Evolutionary conservation across 371 early-diverging fungal species (phyloP).

Genomic region (Mortierella sp.): DNA sequence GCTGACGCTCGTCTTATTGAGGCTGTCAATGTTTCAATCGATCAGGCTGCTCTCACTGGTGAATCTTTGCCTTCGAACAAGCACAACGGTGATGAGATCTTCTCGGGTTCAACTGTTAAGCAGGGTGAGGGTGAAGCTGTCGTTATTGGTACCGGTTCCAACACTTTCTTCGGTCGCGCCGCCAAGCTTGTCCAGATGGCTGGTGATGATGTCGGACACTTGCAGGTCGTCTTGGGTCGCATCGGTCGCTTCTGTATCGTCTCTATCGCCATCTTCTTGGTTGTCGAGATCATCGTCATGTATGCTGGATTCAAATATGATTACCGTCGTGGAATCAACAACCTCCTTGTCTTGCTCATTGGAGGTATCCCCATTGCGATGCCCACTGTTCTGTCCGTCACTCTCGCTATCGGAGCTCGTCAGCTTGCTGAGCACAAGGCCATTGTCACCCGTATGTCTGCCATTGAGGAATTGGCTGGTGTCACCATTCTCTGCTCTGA

Average conservation of each 20-base stretch:
- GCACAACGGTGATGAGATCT: slow-evolving; percentile 75
- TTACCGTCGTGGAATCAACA: slow-evolving; percentile 78
- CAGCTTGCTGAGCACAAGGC: slow-evolving; percentile 93
- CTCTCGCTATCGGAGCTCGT: slow-evolving; percentile 93
- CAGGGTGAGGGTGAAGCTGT: slow-evolving; percentile 93
- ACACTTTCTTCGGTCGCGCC: slow-evolving; percentile 93
- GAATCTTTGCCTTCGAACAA: slow-evolving; percentile 83
- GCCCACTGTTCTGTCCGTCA: slow-evolving; percentile 89
- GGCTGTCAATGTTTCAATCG: slow-evolving; percentile 66
- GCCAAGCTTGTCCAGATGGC: slow-evolving; percentile 83
- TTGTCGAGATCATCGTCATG: slow-evolving; percentile 85
- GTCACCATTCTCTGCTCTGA: slow-evolving; percentile 94
- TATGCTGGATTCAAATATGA: slow-evolving; percentile 78
- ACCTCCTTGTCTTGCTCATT: slow-evolving; percentile 79
- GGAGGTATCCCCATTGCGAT: slow-evolving; percentile 86
- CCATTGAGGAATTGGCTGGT: slow-evolving; percentile 95
- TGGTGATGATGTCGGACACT: slow-evolving; percentile 88
- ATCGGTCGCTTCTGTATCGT: slow-evolving; percentile 90
- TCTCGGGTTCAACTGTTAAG: slow-evolving; percentile 87
- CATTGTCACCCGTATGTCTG: slow-evolving; percentile 88
- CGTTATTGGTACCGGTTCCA: slow-evolving; percentile 85
- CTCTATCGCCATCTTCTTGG: slow-evolving; percentile 74
- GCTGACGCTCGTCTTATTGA: slow-evolving; percentile 75
- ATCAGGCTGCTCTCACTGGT: slow-evolving; percentile 90
- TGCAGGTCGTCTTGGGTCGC: slow-evolving; percentile 88